Conservation (phyloP, 768 basidiomycete species). For the Suillus placidus region DNA sequence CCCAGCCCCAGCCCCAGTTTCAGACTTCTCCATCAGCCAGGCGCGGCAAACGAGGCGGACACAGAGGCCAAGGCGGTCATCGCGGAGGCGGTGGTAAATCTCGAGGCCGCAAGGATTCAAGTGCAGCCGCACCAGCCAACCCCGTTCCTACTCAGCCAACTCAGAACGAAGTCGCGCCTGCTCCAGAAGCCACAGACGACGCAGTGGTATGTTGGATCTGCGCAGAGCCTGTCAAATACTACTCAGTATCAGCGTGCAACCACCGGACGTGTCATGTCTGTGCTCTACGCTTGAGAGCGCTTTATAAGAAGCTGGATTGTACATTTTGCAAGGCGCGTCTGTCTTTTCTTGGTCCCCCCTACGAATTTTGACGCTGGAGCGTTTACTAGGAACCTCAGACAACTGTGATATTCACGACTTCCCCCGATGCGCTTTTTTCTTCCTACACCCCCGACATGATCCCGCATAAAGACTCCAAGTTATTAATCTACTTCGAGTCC, state of each 20-base stretch:
- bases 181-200: constrained; percentile 33
- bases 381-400: constrained; percentile 65
- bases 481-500: constrained; percentile 85
- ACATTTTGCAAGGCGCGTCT: constrained; percentile 92
- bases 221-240: constrained; percentile 91
- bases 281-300: constrained; percentile 78
- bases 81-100: constrained; percentile 22
- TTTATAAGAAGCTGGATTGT: constrained; percentile 94
- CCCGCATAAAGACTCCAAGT: constrained; percentile 68
- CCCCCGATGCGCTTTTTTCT: constrained; percentile 60
- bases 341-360: neutral
- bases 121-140: neutral
- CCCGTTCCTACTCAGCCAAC: constrained; percentile 1
- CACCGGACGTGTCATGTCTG: constrained; percentile 97
- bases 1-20: constrained; percentile 13
- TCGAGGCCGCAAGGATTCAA: constrained; percentile 4
- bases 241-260: constrained; percentile 85
- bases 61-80: constrained; percentile 17
- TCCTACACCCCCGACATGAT: constrained; percentile 58
- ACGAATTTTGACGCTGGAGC: constrained; percentile 3
- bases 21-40: neutral
- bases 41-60: constrained; percentile 17
- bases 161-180: constrained; percentile 9
- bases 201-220: constrained; percentile 84
- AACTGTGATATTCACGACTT: constrained; percentile 73